Conservation (phyloP, 805 yeast species). For the Lachancea cidri region DNA sequence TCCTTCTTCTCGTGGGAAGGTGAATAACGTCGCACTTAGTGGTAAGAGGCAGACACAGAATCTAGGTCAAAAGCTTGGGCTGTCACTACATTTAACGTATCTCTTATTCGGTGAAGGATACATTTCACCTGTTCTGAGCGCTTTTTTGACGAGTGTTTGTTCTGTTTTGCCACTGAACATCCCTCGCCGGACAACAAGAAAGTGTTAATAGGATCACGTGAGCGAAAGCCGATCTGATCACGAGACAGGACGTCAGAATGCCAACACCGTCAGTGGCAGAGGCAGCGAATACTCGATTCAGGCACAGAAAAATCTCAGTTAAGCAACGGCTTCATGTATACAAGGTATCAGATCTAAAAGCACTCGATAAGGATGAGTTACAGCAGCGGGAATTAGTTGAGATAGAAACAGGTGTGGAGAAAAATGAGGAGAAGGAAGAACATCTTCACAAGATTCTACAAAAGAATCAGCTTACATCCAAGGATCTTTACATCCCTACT, state of each 20-base stretch:
- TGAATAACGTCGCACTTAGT: background rate
- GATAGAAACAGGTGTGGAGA: conserved; percentile 96
- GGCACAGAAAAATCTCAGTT: conserved; percentile 92
- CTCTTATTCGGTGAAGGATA: background rate
- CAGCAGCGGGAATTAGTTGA: conserved; percentile 81
- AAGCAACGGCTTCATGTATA: conserved; percentile 79
- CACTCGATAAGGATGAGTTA: conserved; percentile 50
- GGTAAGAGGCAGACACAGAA: background rate
- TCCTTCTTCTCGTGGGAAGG: background rate
- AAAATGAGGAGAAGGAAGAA: conserved; percentile 94
- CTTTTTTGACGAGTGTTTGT: background rate
- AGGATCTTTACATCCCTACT: conserved; percentile 72
- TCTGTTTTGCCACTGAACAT: background rate
- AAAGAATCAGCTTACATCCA: conserved; percentile 50
- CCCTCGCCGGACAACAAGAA: conserved; percentile 1
- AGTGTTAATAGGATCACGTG: background rate
- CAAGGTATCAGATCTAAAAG: conserved; percentile 75
- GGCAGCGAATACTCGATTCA: conserved; percentile 54
- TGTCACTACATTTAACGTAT: background rate
- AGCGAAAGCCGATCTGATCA: background rate
- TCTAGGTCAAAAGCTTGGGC: background rate
- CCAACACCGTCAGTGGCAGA: conserved; percentile 8
- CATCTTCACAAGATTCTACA: conserved; percentile 89
- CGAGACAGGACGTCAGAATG: conserved; percentile 1
- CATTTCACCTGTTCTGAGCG: background rate